Base-by-base conservation (phyloP, 2,329 filamentous ascomycete species). In the Cercospora sesami region DNA sequence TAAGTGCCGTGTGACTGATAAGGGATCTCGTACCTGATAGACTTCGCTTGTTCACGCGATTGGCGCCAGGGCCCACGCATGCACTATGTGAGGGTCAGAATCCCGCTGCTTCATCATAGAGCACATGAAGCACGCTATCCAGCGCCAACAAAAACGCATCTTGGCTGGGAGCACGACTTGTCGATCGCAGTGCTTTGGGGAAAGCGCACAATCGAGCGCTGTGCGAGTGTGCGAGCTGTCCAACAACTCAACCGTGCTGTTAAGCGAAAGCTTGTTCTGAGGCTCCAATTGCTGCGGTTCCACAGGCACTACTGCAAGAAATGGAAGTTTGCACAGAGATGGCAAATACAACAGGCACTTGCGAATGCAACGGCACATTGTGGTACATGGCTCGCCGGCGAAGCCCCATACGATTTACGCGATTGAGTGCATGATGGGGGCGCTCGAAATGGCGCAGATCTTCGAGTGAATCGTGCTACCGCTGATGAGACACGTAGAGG, bases 221-320 rank as follows among this genome's bases (percentile, higher is more conserved):
- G 16, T n/a, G 36, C 36, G 36, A 42, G 36, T 42, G 5, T 42
- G 36, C 36, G 48, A 28, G 12, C 23, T 55, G 48, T 55, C 48
- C 48, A 55, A 55, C 23, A 28, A 55, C 21, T 28, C 23, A 55
- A 28, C 21, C 5, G 21, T 30, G 23, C 48, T 55, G 23, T 3
- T 28, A 55, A 55, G 48, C 48, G 48, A 55, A 55, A 55, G 48
- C 48, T 55, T 55, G 48, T 26, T 55, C 48, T 55, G 48, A 55
- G 21, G 12, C 48, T 28, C 12, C 48, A n/a, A 2, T 55, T 55
- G 48, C 12, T 28, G 36, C 36, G 48, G 23, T 14, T 55, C 23
- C 4, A 55, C 21, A 16, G 21, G 26, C 21, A 26, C 48, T 28
- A 28, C 48, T 55, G 48, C 48, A 55, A 26, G 10, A 8, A 55